Evolutionary conservation across 2,329 filamentous ascomycete genomes (phyloP).

Genomic region (Venturia nashicola): DNA sequence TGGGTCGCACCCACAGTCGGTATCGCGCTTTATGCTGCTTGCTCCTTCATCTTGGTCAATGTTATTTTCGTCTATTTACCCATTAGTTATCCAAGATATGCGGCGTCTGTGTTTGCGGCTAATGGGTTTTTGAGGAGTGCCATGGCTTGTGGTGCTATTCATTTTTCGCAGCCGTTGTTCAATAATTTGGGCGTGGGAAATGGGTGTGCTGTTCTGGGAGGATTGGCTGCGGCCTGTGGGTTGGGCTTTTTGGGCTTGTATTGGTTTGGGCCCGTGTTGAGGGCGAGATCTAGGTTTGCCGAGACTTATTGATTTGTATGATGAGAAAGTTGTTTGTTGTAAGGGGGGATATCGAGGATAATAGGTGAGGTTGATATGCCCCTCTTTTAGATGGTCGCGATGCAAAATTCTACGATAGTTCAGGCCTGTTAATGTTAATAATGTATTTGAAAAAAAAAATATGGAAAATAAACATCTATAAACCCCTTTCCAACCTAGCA

Average conservation of each 20-base stretch:
- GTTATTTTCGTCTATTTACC: conserved; percentile 6
- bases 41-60: conserved; percentile 7
- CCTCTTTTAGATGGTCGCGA: no score
- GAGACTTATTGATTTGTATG: conserved; percentile 6
- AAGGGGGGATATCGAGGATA: background rate
- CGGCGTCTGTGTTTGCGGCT: conserved; percentile 1
- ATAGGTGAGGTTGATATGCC: background rate
- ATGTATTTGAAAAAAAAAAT: no score
- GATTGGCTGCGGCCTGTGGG: conserved; percentile 4
- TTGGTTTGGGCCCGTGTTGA: conserved; percentile 2
- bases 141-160: conserved; percentile 9
- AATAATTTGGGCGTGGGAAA: conserved; percentile 8
- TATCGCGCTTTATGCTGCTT: conserved; percentile 2
- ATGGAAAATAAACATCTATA: no score
- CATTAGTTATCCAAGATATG: conserved; percentile 3
- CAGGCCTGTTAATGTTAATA: no score
- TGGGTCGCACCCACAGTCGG: conserved; percentile 9
- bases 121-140: conserved; percentile 8
- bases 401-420: no score
- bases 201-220: conserved; percentile 6
- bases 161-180: conserved; percentile 10
- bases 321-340: background rate
- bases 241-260: conserved; percentile 3
- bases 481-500: no score
- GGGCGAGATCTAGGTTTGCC: conserved; percentile 6